These are phyloP conservation scores for Dryas alaskensis DNA, from an alignment of 306 rosid species.

Conservation along the genomic window DNA sequence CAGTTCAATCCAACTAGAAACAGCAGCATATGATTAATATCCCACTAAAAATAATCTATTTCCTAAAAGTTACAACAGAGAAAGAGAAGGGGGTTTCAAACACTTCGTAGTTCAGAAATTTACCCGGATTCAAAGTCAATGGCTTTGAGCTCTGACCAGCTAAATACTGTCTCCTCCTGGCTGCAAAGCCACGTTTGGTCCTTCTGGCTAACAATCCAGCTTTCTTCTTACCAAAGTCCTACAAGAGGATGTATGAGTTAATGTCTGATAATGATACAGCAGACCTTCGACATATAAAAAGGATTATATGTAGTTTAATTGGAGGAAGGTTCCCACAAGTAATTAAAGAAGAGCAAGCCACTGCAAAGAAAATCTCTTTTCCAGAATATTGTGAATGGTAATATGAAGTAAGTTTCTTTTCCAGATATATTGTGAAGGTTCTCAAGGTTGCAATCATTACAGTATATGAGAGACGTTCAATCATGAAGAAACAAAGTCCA, in stretches of 20 bases:
- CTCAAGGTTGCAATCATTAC: neutral
- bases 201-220: neutral
- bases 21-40: neutral
- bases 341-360: neutral
- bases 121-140: neutral
- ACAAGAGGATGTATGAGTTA: neutral
- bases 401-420: neutral
- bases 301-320: neutral
- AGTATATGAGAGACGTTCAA: neutral
- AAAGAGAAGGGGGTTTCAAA: neutral
- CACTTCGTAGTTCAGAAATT: neutral
- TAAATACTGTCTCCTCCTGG: neutral
- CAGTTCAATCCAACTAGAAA: neutral
- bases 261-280: neutral
- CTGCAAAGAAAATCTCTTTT: conserved; percentile 1
- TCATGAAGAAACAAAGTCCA: neutral
- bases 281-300: conserved; percentile 1
- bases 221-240: conserved; percentile 5
- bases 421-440: neutral
- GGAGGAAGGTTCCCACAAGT: neutral
- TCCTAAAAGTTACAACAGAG: neutral
- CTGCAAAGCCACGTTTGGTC: neutral
- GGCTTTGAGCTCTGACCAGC: conserved; percentile 13
- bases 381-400: neutral
- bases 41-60: neutral